These are phyloP conservation scores for Candida frijolesensis DNA, from an alignment of 1,139 yeast species.

Conservation along the genomic window DNA sequence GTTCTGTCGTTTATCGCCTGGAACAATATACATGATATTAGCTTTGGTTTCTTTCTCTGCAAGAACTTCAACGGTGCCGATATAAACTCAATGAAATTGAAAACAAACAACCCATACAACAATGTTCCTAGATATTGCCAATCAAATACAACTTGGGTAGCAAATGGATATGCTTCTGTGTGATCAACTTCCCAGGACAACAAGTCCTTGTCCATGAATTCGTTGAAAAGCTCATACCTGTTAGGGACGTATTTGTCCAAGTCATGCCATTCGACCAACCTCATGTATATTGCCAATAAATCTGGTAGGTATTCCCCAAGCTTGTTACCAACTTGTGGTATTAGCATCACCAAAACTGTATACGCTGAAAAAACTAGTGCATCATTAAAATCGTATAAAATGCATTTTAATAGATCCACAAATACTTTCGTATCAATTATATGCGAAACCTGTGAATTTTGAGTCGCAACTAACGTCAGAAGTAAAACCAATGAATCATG, in stretches of 20 bases:
- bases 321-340: constrained; percentile 52
- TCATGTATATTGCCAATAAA: constrained; percentile 46
- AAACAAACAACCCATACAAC: constrained; percentile 65
- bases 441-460: constrained; percentile 32
- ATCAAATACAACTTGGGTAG: constrained; percentile 20
- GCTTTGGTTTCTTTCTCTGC: constrained; percentile 15
- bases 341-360: constrained; percentile 50
- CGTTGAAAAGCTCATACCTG: constrained; percentile 14
- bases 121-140: constrained; percentile 37
- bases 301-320: constrained; percentile 41
- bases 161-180: constrained; percentile 12
- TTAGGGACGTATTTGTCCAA: constrained; percentile 15
- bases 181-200: constrained; percentile 20
- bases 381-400: constrained; percentile 48
- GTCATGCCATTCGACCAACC: constrained; percentile 40
- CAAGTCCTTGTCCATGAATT: constrained; percentile 9
- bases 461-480: constrained; percentile 27
- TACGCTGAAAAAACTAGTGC: constrained; percentile 44
- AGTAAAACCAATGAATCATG: constrained; percentile 38
- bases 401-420: constrained; percentile 40
- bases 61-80: constrained; percentile 37
- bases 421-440: constrained; percentile 43
- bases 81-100: constrained; percentile 47
- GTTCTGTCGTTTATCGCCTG: constrained; percentile 9
- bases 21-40: constrained; percentile 16